phyloP scores from a whole-genome alignment of 1,284 basidiomycete genomes.

The Trichosporon asahii region DNA sequence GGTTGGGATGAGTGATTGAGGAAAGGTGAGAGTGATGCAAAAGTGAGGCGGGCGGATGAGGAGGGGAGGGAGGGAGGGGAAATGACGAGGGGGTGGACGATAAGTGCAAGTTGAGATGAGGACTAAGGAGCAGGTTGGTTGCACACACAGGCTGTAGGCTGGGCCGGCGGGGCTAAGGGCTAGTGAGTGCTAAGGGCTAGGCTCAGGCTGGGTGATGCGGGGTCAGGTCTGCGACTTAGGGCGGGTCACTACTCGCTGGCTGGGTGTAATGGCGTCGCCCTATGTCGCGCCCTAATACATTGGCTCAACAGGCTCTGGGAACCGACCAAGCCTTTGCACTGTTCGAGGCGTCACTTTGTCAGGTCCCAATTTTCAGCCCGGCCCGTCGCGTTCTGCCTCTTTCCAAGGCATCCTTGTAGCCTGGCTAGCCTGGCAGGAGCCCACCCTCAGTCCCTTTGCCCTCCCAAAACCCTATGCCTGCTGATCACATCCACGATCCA shows the following conservation, averaged over 20 bases:
- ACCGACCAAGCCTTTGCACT: not conserved
- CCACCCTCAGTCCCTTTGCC: not conserved
- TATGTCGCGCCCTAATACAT: not conserved
- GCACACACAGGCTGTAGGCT: too few relatives aligned
- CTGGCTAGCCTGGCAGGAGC: not conserved
- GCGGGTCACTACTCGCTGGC: not conserved
- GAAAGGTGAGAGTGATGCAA: not conserved
- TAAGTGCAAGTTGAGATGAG: not conserved
- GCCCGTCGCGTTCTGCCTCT: not conserved
- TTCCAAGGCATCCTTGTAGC: too few relatives aligned
- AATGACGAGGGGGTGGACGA: not conserved
- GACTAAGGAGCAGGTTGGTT: too few relatives aligned
- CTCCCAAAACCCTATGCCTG: not conserved
- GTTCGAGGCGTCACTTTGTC: not conserved
- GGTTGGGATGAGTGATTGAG: not conserved
- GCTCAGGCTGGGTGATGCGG: not conserved
- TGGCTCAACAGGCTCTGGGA: constrained; percentile 1
- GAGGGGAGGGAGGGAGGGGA: too few relatives aligned
- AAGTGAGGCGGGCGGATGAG: not conserved
- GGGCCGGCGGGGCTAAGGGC: not conserved
- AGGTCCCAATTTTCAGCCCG: not conserved
- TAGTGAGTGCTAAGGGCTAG: too few relatives aligned
- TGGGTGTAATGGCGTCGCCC: not conserved
- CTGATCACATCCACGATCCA: not conserved
- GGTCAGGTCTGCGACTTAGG: not conserved